Evolutionary conservation across 768 basidiomycete species (phyloP).

Genomic region (Kwoniella sp.): DNA sequence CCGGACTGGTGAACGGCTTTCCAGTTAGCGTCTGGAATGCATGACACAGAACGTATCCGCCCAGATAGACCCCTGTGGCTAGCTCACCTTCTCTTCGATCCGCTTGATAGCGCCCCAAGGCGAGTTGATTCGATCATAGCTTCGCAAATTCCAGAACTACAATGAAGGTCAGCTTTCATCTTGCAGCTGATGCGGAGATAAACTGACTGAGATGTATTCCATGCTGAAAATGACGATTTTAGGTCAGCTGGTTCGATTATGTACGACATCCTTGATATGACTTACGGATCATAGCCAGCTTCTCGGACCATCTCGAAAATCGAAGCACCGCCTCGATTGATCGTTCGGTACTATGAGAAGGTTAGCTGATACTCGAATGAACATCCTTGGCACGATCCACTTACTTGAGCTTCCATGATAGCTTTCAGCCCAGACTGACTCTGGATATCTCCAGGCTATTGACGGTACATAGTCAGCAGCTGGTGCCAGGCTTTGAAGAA

Average conservation of each 20-base stretch:
- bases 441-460: constrained; percentile 70
- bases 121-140: constrained; percentile 82
- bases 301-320: constrained; percentile 80
- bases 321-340: constrained; percentile 83
- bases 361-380: background rate
- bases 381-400: no score
- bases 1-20: constrained; percentile 60
- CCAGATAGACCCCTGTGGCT: background rate
- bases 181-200: no score
- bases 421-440: constrained; percentile 60
- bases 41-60: no score
- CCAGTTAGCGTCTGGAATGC: background rate
- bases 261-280: no score
- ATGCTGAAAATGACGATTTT: no score
- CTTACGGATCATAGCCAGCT: constrained; percentile 66
- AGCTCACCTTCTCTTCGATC: constrained; percentile 64
- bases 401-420: constrained; percentile 72
- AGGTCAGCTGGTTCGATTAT: no score
- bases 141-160: constrained; percentile 81
- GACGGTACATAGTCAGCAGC: background rate
- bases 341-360: constrained; percentile 61
- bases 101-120: constrained; percentile 63
- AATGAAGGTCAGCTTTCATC: constrained; percentile 11
- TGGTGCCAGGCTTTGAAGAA: no score
- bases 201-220: constrained; percentile 41